A percentile compares a stretch with the other conserved stretches of the same genome.
phyloP scores from a whole-genome alignment of 192 early-diverging fungal genomes.

The Umbelopsis isabellina region DNA sequence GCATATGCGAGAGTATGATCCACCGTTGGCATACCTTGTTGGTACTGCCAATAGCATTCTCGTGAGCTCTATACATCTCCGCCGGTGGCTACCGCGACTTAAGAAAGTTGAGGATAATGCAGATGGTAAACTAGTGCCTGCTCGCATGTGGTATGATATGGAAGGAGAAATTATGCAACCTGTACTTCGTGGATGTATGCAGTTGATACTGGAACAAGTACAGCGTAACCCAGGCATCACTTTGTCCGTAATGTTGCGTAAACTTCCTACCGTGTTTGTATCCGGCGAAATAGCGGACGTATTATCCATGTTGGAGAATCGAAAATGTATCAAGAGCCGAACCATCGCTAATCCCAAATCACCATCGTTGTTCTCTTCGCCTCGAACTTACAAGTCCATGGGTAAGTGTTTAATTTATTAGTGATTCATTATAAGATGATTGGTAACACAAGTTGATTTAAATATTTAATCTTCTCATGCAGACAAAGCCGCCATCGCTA shows the following conservation, averaged over 20 bases:
- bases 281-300: background rate
- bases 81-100: conserved; percentile 3
- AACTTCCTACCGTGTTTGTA: background rate
- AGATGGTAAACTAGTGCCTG: background rate
- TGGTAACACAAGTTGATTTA: no score
- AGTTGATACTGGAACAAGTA: background rate
- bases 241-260: background rate
- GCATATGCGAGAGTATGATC: background rate
- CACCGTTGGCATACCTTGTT: background rate
- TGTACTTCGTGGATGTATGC: conserved; percentile 10
- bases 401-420: background rate
- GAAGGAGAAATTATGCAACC: background rate
- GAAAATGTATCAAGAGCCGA: conserved; percentile 3
- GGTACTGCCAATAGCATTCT: background rate
- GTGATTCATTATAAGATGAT: no score
- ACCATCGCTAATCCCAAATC: background rate
- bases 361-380: background rate
- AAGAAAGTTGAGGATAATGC: background rate
- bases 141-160: conserved; percentile 10
- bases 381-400: background rate
- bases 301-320: background rate
- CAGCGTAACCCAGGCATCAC: conserved; percentile 11
- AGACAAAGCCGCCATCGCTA: background rate
- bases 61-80: background rate
- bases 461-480: background rate